Percentiles rank a stretch among this genome's conserved stretches.
Conservation (phyloP, 1,139 yeast genomes). For the Saccharomycopsis crataegensis region DNA sequence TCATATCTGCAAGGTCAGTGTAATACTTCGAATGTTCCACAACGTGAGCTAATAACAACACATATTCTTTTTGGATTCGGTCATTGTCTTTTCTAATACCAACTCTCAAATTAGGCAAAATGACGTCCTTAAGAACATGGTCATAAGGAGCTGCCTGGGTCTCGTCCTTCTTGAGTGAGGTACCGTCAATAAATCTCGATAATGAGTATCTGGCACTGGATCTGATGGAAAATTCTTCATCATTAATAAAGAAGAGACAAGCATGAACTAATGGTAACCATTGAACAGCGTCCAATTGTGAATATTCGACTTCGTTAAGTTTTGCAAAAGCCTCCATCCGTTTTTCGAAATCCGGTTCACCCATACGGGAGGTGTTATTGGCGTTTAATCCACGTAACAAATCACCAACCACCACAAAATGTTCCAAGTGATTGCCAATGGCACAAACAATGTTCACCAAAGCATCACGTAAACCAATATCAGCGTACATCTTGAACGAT, state of each 20-base stretch:
- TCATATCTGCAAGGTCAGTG: slow-evolving; percentile 60
- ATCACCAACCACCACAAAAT: slow-evolving; percentile 38
- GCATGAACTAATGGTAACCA: slow-evolving; percentile 79
- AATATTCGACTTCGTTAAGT: slow-evolving; percentile 52
- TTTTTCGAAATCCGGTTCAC: slow-evolving; percentile 73
- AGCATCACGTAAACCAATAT: slow-evolving; percentile 51
- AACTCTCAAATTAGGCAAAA: slow-evolving; percentile 58
- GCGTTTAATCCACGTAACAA: slow-evolving; percentile 64
- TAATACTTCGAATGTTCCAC: slow-evolving; percentile 45
- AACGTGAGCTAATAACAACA: slow-evolving; percentile 56
- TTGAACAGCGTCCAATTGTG: slow-evolving; percentile 41
- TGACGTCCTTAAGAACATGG: slow-evolving; percentile 42
- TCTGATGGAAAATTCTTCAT: slow-evolving; percentile 75
- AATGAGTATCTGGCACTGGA: slow-evolving; percentile 67
- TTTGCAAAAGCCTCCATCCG: slow-evolving; percentile 60
- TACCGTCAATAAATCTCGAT: slow-evolving; percentile 57
- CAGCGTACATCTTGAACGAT: slow-evolving; percentile 51
- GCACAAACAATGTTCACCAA: slow-evolving; percentile 51
- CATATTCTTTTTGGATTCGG: slow-evolving; percentile 62
- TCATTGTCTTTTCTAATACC: slow-evolving; percentile 66
- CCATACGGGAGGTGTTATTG: slow-evolving; percentile 52
- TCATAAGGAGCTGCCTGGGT: slow-evolving; percentile 35
- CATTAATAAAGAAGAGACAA: slow-evolving; percentile 64
- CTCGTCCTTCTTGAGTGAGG: slow-evolving; percentile 19
- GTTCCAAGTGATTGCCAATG: slow-evolving; percentile 47